A percentile compares a stretch with the other conserved stretches of the same genome.
Evolutionary conservation across 306 rosid genomes (phyloP).

Genomic region (Sicyos edulis): DNA sequence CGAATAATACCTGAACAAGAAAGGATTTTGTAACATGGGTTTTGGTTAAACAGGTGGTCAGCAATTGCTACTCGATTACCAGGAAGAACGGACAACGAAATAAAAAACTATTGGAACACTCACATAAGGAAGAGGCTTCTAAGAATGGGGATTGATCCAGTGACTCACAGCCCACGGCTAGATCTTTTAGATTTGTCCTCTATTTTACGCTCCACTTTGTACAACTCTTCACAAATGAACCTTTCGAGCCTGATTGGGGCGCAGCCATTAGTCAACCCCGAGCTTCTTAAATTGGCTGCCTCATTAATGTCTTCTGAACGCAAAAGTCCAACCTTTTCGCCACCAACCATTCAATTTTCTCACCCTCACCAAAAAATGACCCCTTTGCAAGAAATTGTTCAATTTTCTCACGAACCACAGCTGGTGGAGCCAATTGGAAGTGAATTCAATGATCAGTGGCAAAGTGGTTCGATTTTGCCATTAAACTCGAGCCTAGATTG

Average conservation of each 20-base stretch:
- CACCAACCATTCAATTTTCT: slow-evolving; percentile 22
- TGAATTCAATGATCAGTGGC: slow-evolving; percentile 37
- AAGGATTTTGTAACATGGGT: not conserved
- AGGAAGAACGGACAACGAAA: slow-evolving; percentile 92
- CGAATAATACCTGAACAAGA: no score
- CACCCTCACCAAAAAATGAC: slow-evolving; percentile 33
- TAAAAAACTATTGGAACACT: slow-evolving; percentile 94
- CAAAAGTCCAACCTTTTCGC: slow-evolving; percentile 21
- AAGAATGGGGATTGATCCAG: slow-evolving; percentile 94
- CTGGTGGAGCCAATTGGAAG: slow-evolving; percentile 26
- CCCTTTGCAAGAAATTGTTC: slow-evolving; percentile 28
- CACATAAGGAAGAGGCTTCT: slow-evolving; percentile 84
- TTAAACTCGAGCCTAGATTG: slow-evolving; percentile 24
- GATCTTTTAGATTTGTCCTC: slow-evolving; percentile 74
- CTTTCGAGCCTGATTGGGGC: slow-evolving; percentile 34
- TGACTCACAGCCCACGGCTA: slow-evolving; percentile 73
- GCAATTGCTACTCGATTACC: slow-evolving; percentile 84
- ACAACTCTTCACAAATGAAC: slow-evolving; percentile 47
- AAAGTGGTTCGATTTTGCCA: slow-evolving; percentile 25
- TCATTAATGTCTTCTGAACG: slow-evolving; percentile 48
- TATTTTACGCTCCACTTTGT: slow-evolving; percentile 48
- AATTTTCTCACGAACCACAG: slow-evolving; percentile 31
- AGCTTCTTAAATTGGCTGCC: slow-evolving; percentile 63
- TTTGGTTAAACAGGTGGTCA: slow-evolving; percentile 60
- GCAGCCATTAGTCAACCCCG: slow-evolving; percentile 47